A percentile compares a stretch with the other conserved stretches of the same genome.
These are phyloP conservation scores for Penicillium thymicola DNA, from an alignment of 2,329 filamentous ascomycete genomes.

Conservation along the genomic window DNA sequence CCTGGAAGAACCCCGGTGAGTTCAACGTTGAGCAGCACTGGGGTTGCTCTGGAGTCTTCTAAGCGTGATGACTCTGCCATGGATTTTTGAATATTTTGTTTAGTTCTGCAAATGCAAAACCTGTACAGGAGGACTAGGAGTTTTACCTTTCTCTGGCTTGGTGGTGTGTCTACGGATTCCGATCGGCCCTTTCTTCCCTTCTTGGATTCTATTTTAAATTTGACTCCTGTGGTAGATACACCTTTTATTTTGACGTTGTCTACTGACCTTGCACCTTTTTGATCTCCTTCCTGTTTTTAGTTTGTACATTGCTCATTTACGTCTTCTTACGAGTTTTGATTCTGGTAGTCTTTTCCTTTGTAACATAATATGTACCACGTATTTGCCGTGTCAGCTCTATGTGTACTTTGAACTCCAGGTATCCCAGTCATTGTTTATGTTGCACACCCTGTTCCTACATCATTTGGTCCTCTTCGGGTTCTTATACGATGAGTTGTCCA, in stretches of 20 bases:
- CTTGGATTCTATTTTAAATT: conserved; percentile 25
- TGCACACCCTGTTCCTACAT: not conserved
- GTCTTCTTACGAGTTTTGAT: conserved; percentile 18
- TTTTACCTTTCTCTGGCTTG: conserved; percentile 16
- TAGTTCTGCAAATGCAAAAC: conserved; percentile 18
- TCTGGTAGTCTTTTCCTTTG: not conserved
- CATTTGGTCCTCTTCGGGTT: not conserved
- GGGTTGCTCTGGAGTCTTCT: conserved; percentile 61
- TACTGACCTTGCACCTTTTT: conserved; percentile 24
- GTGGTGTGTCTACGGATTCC: not conserved
- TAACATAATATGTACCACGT: not conserved
- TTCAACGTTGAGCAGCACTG: conserved; percentile 78
- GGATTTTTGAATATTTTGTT: conserved; percentile 18
- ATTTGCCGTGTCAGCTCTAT: no score
- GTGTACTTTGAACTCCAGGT: no score
- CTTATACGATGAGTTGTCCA: not conserved
- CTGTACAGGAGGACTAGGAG: conserved; percentile 28
- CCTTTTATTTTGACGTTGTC: conserved; percentile 30
- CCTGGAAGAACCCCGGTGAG: conserved; percentile 71
- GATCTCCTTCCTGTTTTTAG: conserved; percentile 21
- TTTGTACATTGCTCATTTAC: conserved; percentile 26
- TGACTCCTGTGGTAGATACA: conserved; percentile 29
- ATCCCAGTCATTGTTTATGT: not conserved
- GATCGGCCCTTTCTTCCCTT: conserved; percentile 12
- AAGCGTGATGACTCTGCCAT: conserved; percentile 16